These are phyloP conservation scores for Dendrobium nobile DNA, from an alignment of 106 monocot species.

Conservation along the genomic window DNA sequence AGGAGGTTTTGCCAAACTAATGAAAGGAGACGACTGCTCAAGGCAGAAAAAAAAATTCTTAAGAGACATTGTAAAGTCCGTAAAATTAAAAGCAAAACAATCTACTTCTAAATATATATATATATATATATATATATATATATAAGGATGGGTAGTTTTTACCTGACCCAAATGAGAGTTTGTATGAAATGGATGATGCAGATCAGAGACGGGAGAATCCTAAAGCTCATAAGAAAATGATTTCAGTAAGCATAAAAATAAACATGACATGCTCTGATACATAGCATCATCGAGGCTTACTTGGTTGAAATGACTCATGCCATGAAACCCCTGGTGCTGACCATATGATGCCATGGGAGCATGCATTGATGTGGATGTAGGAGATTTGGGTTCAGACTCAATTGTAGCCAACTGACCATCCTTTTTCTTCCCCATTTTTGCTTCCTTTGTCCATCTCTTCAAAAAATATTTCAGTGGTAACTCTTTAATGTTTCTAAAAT, in stretches of 20 bases:
- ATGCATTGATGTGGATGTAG: constrained; percentile 8
- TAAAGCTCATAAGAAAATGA: constrained; percentile 12
- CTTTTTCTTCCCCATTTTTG: constrained; percentile 16
- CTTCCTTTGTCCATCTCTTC: constrained; percentile 48
- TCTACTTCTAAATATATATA: too few relatives aligned
- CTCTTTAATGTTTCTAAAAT: constrained; percentile 48
- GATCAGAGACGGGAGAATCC: constrained; percentile 32
- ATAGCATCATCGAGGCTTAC: constrained; percentile 3
- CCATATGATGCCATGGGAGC: constrained; percentile 14
- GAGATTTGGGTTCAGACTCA: constrained; percentile 20
- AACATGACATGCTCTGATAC: background rate
- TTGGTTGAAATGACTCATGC: constrained; percentile 18
- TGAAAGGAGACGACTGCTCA: too few relatives aligned
- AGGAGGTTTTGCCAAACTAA: too few relatives aligned
- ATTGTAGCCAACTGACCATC: constrained; percentile 7
- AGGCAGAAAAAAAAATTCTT: too few relatives aligned
- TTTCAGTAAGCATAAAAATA: background rate
- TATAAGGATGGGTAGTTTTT: background rate
- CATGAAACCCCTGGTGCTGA: constrained; percentile 23
- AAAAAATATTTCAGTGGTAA: constrained; percentile 41
- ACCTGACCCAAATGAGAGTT: constrained; percentile 33
- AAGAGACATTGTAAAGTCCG: too few relatives aligned
- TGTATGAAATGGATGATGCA: constrained; percentile 29
- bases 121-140: too few relatives aligned
- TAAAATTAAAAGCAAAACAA: too few relatives aligned